A percentile compares a stretch with the other conserved stretches of the same genome.
Conservation (phyloP, 345 rosid genomes). For the Bruguiera gymnorhiza region DNA sequence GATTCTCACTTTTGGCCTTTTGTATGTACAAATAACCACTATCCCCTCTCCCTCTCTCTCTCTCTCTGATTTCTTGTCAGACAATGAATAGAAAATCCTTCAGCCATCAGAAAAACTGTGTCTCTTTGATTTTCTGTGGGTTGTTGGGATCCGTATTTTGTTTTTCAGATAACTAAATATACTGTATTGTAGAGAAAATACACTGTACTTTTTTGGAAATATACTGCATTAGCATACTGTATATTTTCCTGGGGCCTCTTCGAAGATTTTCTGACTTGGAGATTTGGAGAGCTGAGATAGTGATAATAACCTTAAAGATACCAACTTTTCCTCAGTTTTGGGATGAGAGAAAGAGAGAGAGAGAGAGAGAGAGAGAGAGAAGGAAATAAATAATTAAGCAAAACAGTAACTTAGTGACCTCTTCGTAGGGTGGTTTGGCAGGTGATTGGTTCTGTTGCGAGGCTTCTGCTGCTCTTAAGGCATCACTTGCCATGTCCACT, state of each 20-base stretch:
- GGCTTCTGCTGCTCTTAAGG: slow-evolving; percentile 40
- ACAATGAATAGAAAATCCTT: slow-evolving; percentile 40
- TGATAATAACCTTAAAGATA: slow-evolving; percentile 31
- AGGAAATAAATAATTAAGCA: slow-evolving; percentile 17
- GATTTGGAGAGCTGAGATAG: slow-evolving; percentile 30
- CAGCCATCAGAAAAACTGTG: slow-evolving; percentile 31
- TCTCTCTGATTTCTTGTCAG: slow-evolving; percentile 32
- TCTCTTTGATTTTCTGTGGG: slow-evolving; percentile 37
- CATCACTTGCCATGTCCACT: slow-evolving; percentile 44
- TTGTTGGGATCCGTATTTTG: slow-evolving; percentile 49
- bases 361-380: neutral
- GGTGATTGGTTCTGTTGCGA: slow-evolving; percentile 52
- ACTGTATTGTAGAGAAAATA: no score
- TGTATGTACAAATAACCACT: slow-evolving; percentile 5
- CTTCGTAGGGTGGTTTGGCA: slow-evolving; percentile 61
- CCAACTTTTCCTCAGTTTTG: slow-evolving; percentile 41
- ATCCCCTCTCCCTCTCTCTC: neutral
- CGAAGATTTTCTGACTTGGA: slow-evolving; percentile 27
- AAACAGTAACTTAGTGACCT: slow-evolving; percentile 48
- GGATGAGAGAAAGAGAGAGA: slow-evolving; percentile 14
- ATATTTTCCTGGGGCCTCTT: no score
- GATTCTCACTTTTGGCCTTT: slow-evolving; percentile 35
- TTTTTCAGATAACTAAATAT: neutral
- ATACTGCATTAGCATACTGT: no score
- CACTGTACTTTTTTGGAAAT: no score